Evolutionary conservation across 495 filamentous ascomycete species (phyloP).

Genomic region (Elaphomyces granulatus): DNA sequence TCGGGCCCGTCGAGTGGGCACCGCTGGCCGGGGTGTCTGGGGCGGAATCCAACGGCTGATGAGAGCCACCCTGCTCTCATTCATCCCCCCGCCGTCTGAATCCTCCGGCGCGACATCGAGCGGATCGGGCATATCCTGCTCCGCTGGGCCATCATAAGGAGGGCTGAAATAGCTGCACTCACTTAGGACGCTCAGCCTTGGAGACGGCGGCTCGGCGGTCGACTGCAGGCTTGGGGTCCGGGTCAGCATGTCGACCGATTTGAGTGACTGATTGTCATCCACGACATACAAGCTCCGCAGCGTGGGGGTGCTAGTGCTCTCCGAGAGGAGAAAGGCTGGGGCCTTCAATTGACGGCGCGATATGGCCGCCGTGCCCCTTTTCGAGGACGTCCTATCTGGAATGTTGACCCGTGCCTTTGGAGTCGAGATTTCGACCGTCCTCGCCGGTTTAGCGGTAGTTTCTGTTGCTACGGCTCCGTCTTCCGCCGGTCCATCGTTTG

Average conservation of each 20-base stretch:
- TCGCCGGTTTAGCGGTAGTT: too few relatives aligned
- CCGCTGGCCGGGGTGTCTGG: neutral
- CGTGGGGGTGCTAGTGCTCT: slow-evolving; percentile 45
- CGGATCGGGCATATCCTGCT: neutral
- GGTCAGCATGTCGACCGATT: slow-evolving; percentile 18
- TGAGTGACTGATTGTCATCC: slow-evolving; percentile 26
- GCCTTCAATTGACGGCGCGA: slow-evolving; percentile 32
- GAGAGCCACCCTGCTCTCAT: slow-evolving; percentile 12
- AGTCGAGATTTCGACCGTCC: slow-evolving; percentile 14
- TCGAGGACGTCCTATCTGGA: slow-evolving; percentile 28
- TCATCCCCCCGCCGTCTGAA: neutral
- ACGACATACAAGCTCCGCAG: slow-evolving; percentile 49
- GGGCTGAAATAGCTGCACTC: slow-evolving; percentile 65
- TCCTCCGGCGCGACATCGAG: neutral
- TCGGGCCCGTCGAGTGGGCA: neutral
- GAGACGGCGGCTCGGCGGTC: slow-evolving; percentile 33
- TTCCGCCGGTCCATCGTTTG: slow-evolving; percentile 12
- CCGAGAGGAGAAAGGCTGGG: slow-evolving; percentile 53
- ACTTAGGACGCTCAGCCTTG: slow-evolving; percentile 60
- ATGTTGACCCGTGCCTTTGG: slow-evolving; percentile 25
- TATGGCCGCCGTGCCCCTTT: slow-evolving; percentile 14
- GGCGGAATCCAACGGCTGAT: slow-evolving; percentile 23
- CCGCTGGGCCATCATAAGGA: slow-evolving; percentile 33
- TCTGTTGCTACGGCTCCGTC: neutral
- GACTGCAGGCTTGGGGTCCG: slow-evolving; percentile 27